Evolutionary conservation across 2,329 filamentous ascomycete species (phyloP).

Genomic region (Aspergillus tubingensis): DNA sequence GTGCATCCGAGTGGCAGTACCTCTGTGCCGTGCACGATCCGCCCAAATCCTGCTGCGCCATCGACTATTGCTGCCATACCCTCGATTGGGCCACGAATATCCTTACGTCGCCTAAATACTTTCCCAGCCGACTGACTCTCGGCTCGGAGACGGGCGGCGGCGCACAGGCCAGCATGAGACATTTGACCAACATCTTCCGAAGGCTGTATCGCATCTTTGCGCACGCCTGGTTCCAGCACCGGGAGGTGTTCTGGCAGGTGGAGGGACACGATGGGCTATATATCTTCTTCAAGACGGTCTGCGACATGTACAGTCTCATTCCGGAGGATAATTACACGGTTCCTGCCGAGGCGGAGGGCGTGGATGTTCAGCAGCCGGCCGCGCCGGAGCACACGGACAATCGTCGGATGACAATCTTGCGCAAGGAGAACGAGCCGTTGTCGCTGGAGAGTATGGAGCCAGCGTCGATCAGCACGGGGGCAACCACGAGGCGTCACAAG

Average conservation of each 20-base stretch:
- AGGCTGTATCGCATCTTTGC: conserved; percentile 95
- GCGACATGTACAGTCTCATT: conserved; percentile 85
- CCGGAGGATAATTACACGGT: conserved; percentile 95
- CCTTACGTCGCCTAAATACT: conserved; percentile 91
- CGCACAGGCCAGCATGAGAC: conserved; percentile 53
- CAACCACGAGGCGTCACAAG: conserved; percentile 80
- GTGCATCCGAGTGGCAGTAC: conserved; percentile 98
- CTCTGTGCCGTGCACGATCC: conserved; percentile 96
- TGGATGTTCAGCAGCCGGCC: conserved; percentile 55
- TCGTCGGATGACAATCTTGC: conserved; percentile 41
- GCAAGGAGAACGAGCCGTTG: conserved; percentile 34
- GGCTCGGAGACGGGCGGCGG: conserved; percentile 50
- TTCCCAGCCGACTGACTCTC: conserved; percentile 77
- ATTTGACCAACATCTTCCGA: conserved; percentile 92
- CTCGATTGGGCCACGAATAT: conserved; percentile 97
- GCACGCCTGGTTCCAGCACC: conserved; percentile 97
- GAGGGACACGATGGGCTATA: conserved; percentile 91
- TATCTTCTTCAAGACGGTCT: conserved; percentile 95
- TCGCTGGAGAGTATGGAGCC: conserved; percentile 32
- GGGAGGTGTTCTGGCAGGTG: conserved; percentile 91
- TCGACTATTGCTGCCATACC: conserved; percentile 98
- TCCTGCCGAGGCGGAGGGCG: conserved; percentile 85
- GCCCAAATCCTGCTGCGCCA: conserved; percentile 94
- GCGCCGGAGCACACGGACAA: conserved; percentile 28
- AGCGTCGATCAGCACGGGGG: conserved; percentile 58